Percentiles rank a stretch among this genome's conserved stretches.
Conservation (phyloP, 257 asterid genomes). For the Coffea eugenioides region DNA sequence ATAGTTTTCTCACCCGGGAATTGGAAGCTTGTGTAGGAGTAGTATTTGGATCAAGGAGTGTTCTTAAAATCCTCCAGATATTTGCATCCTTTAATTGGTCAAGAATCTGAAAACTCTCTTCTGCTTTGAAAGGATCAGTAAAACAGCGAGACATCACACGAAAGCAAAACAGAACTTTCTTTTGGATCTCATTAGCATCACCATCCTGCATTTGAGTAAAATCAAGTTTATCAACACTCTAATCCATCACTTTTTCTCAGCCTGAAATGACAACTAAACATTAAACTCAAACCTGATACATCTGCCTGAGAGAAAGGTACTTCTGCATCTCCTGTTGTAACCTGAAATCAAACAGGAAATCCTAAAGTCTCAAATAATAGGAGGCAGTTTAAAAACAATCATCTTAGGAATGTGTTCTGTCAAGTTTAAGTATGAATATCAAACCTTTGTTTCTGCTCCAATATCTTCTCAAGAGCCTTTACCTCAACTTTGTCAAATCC, state of each 20-base stretch:
- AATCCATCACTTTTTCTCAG: conserved; percentile 9
- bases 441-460: conserved; percentile 97
- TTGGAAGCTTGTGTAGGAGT: conserved; percentile 50
- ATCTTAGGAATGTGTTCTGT: conserved; percentile 1
- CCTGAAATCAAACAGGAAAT: conserved; percentile 47
- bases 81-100: conserved; percentile 85
- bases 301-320: conserved; percentile 72
- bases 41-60: conserved; percentile 74
- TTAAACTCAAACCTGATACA: conserved; percentile 58
- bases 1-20: conserved; percentile 61
- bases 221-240: conserved; percentile 25
- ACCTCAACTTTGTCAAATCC: conserved; percentile 90
- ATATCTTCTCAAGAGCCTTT: conserved; percentile 92
- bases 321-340: conserved; percentile 88
- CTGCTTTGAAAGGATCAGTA: conserved; percentile 73
- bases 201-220: conserved; percentile 60
- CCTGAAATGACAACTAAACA: conserved; percentile 11
- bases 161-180: conserved; percentile 64
- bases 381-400: not conserved
- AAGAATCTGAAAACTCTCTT: conserved; percentile 78
- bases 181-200: conserved; percentile 71
- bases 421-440: conserved; percentile 24
- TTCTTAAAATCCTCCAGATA: conserved; percentile 59
- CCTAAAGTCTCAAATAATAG: not conserved
- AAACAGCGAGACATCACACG: conserved; percentile 93